These are phyloP conservation scores for Penicillium sumatraense DNA, from an alignment of 2,329 filamentous ascomycete genomes.

Conservation along the genomic window DNA sequence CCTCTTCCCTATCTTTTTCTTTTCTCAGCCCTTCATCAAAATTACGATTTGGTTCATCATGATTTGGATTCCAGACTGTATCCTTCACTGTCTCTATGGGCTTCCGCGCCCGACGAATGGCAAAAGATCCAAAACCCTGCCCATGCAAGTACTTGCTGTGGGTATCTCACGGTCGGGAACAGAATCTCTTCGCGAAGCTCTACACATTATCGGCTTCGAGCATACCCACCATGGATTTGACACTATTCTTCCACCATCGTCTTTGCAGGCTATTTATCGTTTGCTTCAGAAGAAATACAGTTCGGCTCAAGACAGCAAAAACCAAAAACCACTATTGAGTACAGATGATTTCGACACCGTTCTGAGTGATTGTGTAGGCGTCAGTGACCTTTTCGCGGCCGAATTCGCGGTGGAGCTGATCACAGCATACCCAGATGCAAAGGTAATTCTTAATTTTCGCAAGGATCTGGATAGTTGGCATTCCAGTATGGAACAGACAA, in stretches of 20 bases:
- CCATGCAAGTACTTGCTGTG: slow-evolving; percentile 29
- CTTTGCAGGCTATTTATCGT: slow-evolving; percentile 8
- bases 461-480: slow-evolving; percentile 22
- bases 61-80: background rate
- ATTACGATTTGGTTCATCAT: background rate
- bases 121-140: slow-evolving; percentile 4
- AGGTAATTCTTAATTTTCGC: slow-evolving; percentile 23
- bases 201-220: slow-evolving; percentile 31
- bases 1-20: background rate
- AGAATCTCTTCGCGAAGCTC: slow-evolving; percentile 29
- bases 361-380: slow-evolving; percentile 21
- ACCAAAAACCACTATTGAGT: slow-evolving; percentile 11
- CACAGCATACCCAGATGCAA: slow-evolving; percentile 37
- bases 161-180: slow-evolving; percentile 32
- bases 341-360: slow-evolving; percentile 35
- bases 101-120: slow-evolving; percentile 11
- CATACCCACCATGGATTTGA: slow-evolving; percentile 30
- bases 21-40: too few relatives aligned
- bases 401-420: slow-evolving; percentile 42
- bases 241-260: slow-evolving; percentile 14
- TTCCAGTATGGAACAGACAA: slow-evolving; percentile 19
- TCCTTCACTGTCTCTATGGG: slow-evolving; percentile 12
- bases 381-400: slow-evolving; percentile 35
- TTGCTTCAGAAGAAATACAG: slow-evolving; percentile 22
- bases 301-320: background rate